A percentile compares a stretch with the other conserved stretches of the same genome.
phyloP scores from a whole-genome alignment of 2,329 filamentous ascomycete genomes.

The Ophiostoma novo-ulmi region DNA sequence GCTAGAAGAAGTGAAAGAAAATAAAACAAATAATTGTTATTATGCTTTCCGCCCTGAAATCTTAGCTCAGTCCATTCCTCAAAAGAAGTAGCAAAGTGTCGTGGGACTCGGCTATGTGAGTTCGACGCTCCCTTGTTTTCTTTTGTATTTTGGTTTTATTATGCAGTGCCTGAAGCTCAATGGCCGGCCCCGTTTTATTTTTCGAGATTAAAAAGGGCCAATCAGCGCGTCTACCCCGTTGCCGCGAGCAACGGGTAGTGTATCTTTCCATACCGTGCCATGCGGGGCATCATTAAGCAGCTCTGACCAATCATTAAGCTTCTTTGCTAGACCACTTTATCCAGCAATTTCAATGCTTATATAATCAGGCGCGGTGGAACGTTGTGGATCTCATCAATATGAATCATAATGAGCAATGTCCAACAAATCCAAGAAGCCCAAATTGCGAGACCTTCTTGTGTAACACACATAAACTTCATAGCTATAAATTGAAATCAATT shows the following conservation, averaged over 20 bases:
- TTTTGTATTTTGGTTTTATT: constrained; percentile 21
- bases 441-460: background rate
- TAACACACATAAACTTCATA: background rate
- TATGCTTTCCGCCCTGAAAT: constrained; percentile 22
- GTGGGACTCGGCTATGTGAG: background rate
- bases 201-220: constrained; percentile 18
- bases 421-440: background rate
- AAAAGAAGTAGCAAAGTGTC: constrained; percentile 8
- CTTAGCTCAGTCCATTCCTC: constrained; percentile 8
- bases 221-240: constrained; percentile 29
- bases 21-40: constrained; percentile 22
- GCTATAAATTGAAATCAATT: background rate
- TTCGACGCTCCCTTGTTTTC: constrained; percentile 18
- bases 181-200: constrained; percentile 24
- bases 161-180: background rate
- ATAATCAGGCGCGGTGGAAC: background rate
- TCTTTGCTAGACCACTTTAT: background rate
- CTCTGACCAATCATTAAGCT: background rate
- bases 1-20: constrained; percentile 11
- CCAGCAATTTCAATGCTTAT: background rate
- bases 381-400: background rate
- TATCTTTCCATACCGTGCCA: constrained; percentile 8
- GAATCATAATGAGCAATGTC: background rate
- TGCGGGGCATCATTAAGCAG: background rate
- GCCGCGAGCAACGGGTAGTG: constrained; percentile 29